Base-by-base conservation (phyloP, 2,329 filamentous ascomycete genomes). In the Penicillium sp. region DNA sequence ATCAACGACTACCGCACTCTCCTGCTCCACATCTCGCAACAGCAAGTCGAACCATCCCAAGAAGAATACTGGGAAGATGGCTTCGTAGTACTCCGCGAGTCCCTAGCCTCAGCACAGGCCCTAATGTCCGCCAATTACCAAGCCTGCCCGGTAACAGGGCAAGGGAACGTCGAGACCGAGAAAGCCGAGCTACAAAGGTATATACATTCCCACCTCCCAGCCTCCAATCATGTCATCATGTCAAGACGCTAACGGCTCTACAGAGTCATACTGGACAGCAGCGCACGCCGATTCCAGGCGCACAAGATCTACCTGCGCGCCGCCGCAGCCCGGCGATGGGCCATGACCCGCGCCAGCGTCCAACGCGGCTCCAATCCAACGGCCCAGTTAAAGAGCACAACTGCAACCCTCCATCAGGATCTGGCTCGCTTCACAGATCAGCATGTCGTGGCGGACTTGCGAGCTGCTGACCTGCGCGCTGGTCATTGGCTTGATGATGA, bases 1-100 rank as follows among this genome's bases (percentile, higher is more conserved):
- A 84, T 88, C 76, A 81, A 81, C 61, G 85, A 88, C 74, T 88
- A 85, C 69, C 83, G 84, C 53, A 84, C 83, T 55, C 74, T 87
- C 4, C 82, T 86, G 62, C 72, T 82, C 61, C 83, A 86, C 68
- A 83, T 87, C 56, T 78, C 80, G 31, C 78, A 83, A 59, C 78
- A 84, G 58, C 79, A 80, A 58, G 76, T 79, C 29, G 77, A 78
- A 21, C 78, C 81, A 31, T 77, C 80, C 5, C 75, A 80, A 41
- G 82, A 84, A 53, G 83, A 86, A 61, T 81, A 81, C 69, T 79
- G 83, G 64, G 81, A 84, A 59, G 81, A 85, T 61, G 85, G 85
- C 55, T 87, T 84, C 66, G 77, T 78, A 27, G 72, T 86, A 27
- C 76, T 88, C 41, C 78, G 83, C 55, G 80, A 85, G 65, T 85